Percentiles rank a stretch among this genome's conserved stretches.
Evolutionary conservation across 306 rosid species (phyloP).

Genomic region (Gynostemma pentaphyllum): DNA sequence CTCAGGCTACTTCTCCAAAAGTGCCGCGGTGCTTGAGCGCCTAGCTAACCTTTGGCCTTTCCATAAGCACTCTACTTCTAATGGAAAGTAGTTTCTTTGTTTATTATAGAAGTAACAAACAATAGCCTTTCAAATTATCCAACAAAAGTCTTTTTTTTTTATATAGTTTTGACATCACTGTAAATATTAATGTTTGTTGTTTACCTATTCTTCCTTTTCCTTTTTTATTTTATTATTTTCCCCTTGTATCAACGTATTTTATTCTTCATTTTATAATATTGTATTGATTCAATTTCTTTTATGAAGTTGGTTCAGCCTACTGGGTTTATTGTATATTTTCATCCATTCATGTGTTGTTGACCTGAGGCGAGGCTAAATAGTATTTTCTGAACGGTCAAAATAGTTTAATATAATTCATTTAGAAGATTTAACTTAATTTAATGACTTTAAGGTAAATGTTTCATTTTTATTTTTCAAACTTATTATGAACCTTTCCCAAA

Average conservation of each 20-base stretch:
- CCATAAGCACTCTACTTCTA: constrained; percentile 41
- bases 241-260: not conserved
- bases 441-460: too few species aligned
- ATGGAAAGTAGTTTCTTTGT: constrained; percentile 31
- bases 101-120: not conserved
- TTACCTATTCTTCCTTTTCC: not conserved
- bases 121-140: not conserved
- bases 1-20: constrained; percentile 83
- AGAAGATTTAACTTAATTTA: too few species aligned
- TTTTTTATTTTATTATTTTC: not conserved
- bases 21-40: constrained; percentile 81
- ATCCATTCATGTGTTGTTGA: too few species aligned
- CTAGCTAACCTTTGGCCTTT: constrained; percentile 94
- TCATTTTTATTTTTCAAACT: too few species aligned
- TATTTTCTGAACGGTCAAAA: too few species aligned
- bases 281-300: not conserved
- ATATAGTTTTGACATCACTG: too few species aligned
- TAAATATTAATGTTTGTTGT: not conserved
- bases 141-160: not conserved
- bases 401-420: too few species aligned
- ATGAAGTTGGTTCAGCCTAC: too few species aligned
- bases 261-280: too few species aligned
- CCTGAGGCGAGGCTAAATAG: too few species aligned
- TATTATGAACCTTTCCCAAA: too few species aligned
- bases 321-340: too few species aligned